A percentile compares a stretch with the other conserved stretches of the same genome.
Conservation (phyloP, 2,329 filamentous ascomycete species). For the Talaromyces atroroseus region DNA sequence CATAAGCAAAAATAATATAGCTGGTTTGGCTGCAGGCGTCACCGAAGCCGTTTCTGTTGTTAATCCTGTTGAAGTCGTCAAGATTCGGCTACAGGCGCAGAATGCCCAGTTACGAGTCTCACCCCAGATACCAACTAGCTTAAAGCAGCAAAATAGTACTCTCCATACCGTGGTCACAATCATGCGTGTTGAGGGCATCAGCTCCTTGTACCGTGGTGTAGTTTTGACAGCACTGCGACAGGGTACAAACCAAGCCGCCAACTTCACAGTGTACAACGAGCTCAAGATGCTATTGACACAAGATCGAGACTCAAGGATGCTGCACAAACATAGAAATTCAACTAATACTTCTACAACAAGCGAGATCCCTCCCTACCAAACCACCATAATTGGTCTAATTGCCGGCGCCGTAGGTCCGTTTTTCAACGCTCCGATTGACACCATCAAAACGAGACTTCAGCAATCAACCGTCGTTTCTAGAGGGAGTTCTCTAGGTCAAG, state of each 20-base stretch:
- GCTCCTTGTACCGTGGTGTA: conserved; percentile 87
- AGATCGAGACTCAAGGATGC: conserved; percentile 52
- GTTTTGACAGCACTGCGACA: conserved; percentile 88
- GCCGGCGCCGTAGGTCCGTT: conserved; percentile 92
- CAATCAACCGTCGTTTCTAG: conserved; percentile 78
- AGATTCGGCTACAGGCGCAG: conserved; percentile 96
- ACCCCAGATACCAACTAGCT: conserved; percentile 67
- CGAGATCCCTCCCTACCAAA: conserved; percentile 80
- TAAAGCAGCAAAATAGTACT: conserved; percentile 82
- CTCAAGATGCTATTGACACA: conserved; percentile 73
- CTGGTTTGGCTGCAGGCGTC: conserved; percentile 84
- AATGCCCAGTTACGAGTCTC: conserved; percentile 89
- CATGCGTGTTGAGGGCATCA: conserved; percentile 79
- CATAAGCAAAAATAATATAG: conserved; percentile 34
- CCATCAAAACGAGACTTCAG: conserved; percentile 95
- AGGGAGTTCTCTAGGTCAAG: conserved; percentile 72
- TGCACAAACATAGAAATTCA: conserved; percentile 41
- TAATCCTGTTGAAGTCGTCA: conserved; percentile 98
- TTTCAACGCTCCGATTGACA: conserved; percentile 95
- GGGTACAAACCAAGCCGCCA: conserved; percentile 95
- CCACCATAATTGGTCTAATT: conserved; percentile 82
- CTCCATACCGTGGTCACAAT: conserved; percentile 82
- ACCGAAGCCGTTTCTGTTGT: conserved; percentile 98
- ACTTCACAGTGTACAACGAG: conserved; percentile 96
- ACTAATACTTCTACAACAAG: conserved; percentile 33